These are phyloP conservation scores for Coemansia sp. DNA, from an alignment of 192 early-diverging fungal species.

Conservation along the genomic window DNA sequence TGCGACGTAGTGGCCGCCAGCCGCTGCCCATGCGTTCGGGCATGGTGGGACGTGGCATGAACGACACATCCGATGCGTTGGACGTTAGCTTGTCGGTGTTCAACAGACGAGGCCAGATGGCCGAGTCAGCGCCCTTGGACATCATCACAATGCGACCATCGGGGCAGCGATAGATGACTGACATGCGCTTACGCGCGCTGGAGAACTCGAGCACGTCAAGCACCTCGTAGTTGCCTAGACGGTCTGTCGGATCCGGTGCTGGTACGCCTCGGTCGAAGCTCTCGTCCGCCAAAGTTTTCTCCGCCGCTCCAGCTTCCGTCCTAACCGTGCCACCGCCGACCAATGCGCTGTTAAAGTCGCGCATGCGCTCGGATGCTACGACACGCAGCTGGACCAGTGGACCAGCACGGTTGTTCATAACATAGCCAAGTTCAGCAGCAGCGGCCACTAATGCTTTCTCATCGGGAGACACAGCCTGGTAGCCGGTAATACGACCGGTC, in stretches of 20 bases:
- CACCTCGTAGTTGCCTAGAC: slow-evolving; percentile 53
- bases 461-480: slow-evolving; percentile 80
- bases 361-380: slow-evolving; percentile 47
- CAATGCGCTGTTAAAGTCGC: slow-evolving; percentile 34
- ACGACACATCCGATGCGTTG: slow-evolving; percentile 17
- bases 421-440: slow-evolving; percentile 71
- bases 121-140: slow-evolving; percentile 91
- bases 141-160: slow-evolving; percentile 75
- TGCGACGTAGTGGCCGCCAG: slow-evolving; percentile 16
- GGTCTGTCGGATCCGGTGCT: slow-evolving; percentile 35
- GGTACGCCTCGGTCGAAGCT: slow-evolving; percentile 56
- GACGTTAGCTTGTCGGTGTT: slow-evolving; percentile 20
- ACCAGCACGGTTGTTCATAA: slow-evolving; percentile 60
- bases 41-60: slow-evolving; percentile 27
- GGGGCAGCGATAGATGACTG: slow-evolving; percentile 67
- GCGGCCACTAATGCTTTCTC: slow-evolving; percentile 80
- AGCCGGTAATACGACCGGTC: slow-evolving; percentile 62
- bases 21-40: slow-evolving; percentile 4
- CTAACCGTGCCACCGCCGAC: background rate
- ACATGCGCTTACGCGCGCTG: slow-evolving; percentile 87
- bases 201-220: slow-evolving; percentile 84
- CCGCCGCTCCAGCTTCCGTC: background rate
- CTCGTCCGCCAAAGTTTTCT: slow-evolving; percentile 28
- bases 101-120: slow-evolving; percentile 66
- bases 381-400: slow-evolving; percentile 51